phyloP scores from a whole-genome alignment of 2,329 filamentous ascomycete species.

The Xylariaceae sp. region DNA sequence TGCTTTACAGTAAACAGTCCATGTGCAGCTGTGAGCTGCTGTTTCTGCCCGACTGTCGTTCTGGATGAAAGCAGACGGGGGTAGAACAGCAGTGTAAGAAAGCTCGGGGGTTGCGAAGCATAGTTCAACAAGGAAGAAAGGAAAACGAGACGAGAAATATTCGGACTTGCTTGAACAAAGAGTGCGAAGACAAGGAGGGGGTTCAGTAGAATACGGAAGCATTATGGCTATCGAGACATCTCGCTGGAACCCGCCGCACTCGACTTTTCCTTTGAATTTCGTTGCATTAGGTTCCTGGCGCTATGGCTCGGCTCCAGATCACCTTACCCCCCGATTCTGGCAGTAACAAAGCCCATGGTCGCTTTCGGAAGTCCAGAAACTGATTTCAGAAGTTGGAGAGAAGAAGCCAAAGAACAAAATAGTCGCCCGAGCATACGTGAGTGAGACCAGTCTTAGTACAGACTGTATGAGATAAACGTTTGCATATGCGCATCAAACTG shows the following conservation, averaged over 20 bases:
- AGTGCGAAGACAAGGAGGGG: constrained; percentile 9
- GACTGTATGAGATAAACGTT: not conserved
- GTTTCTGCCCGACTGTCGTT: not conserved
- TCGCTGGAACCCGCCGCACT: constrained; percentile 16
- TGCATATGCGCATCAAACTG: not conserved
- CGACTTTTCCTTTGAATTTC: constrained; percentile 12
- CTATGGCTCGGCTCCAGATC: not conserved
- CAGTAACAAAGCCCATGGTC: constrained; percentile 18
- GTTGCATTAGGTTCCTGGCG: constrained; percentile 5
- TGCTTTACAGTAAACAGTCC: constrained; percentile 9
- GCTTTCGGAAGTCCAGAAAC: constrained; percentile 17
- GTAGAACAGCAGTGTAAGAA: not conserved
- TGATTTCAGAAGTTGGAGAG: constrained; percentile 4
- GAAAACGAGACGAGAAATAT: constrained; percentile 10
- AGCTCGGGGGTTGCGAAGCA: constrained; percentile 4
- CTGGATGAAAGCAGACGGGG: not conserved
- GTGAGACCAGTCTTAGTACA: not conserved
- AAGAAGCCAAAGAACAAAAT: not conserved
- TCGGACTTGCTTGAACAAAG: constrained; percentile 14
- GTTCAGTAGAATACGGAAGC: constrained; percentile 10
- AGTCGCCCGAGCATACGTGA: not conserved
- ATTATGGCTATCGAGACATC: constrained; percentile 16
- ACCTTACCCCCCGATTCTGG: constrained; percentile 4
- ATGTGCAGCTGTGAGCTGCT: not conserved
- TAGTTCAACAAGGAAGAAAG: constrained; percentile 4